Base-by-base conservation (phyloP, 2,329 filamentous ascomycete genomes). In the Mycocentrospora acerina region DNA sequence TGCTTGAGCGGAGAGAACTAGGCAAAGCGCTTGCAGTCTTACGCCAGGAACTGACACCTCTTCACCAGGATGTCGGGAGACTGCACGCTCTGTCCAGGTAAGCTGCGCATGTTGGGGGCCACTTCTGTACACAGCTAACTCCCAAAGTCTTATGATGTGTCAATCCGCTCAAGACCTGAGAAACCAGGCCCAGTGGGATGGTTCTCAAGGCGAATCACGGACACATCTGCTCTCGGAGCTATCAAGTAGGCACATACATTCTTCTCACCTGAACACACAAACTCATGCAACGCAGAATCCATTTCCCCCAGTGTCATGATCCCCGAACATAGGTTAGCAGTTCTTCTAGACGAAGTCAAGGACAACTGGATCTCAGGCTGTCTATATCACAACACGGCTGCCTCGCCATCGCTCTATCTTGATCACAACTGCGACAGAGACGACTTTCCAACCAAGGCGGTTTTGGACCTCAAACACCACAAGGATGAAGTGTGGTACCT, bases 231-330 rank as follows among this genome's bases (percentile, higher is more conserved):
- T 97, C 14, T 88, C 87, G 1, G 82, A 93, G 43, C 72, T 97
- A 24, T 95, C 90, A 16, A 88, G 87, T 93, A 73, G 69, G 81
- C 70, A 11, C 4, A 5, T 11, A 29, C 18, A 30, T 28, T 4
- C 4, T 16, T 7, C 8, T n/a, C 3, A 32, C 2, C 15, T 8
- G 26, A 29, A 15, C 2, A 18, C 17, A 15, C 32, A 10, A 37
- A 48, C 44, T 62, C 37, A 64, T 42, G 7, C 13, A 7, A 13
- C 43, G 13, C 53, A 91, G 87, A 79, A 73, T 95, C 82, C 40
- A 95, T 98, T 64, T 95, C 93, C 2, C 91, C 93, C 0, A 93
- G 90, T 4, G 88, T 95, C 29, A 97, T 98, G 90, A 86, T 98
- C 37, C 93, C 93, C 2, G 88, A 95, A 60, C 88, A 93, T 64